A percentile compares a stretch with the other conserved stretches of the same genome.
phyloP scores from a whole-genome alignment of 371 early-diverging fungal genomes.

The Lichtheimia ramosa region DNA sequence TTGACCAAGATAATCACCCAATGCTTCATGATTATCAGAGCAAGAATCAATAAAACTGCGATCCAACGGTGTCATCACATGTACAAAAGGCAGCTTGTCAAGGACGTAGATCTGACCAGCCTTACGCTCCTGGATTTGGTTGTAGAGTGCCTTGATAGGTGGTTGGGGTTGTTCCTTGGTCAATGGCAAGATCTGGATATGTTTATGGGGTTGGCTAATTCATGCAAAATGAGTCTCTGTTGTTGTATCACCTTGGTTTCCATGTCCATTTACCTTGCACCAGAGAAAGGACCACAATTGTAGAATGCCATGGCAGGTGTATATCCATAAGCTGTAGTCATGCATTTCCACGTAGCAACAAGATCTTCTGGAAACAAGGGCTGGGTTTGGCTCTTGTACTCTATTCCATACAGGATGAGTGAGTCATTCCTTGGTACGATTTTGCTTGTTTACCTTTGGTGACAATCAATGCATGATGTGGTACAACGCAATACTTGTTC shows the following conservation, averaged over 20 bases:
- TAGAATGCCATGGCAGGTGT: constrained; percentile 61
- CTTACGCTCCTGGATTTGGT: constrained; percentile 43
- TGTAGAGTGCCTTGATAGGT: constrained; percentile 50
- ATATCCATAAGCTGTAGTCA: constrained; percentile 40
- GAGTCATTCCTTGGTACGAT: background rate
- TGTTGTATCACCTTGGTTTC: background rate
- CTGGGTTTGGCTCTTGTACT: constrained; percentile 63
- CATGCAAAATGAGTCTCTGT: background rate
- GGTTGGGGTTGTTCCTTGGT: constrained; percentile 34
- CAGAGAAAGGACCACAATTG: constrained; percentile 73
- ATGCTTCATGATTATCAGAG: constrained; percentile 13
- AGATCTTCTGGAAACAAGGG: constrained; percentile 65
- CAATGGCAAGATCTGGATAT: constrained; percentile 70
- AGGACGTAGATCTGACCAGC: constrained; percentile 50
- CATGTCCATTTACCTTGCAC: constrained; percentile 58
- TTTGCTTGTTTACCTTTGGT: constrained; percentile 64
- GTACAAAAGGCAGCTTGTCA: constrained; percentile 42
- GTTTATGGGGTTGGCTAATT: constrained; percentile 68
- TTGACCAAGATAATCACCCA: constrained; percentile 45
- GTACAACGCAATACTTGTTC: constrained; percentile 77
- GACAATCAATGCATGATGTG: constrained; percentile 66
- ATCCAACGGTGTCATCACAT: constrained; percentile 45
- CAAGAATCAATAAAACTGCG: constrained; percentile 24
- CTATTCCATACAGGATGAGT: constrained; percentile 23
- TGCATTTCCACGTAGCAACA: constrained; percentile 49